Percentiles rank a stretch among this genome's conserved stretches.
phyloP scores from a whole-genome alignment of 306 rosid species.

The Ziziphus jujuba region DNA sequence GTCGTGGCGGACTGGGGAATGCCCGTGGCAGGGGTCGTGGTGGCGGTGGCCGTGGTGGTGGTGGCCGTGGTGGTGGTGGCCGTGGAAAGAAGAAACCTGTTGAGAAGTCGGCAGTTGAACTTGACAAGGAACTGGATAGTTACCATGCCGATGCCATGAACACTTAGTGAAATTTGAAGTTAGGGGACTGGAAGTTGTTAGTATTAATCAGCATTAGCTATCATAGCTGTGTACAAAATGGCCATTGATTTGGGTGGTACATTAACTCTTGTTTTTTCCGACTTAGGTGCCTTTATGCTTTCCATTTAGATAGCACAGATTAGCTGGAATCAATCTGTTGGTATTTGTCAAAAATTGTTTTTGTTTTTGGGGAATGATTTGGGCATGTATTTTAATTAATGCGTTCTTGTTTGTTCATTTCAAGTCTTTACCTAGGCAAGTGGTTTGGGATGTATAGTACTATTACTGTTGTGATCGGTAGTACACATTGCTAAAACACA shows the following conservation, averaged over 20 bases:
- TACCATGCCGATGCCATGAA: constrained; percentile 88
- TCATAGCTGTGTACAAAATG: constrained; percentile 53
- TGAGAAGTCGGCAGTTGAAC: constrained; percentile 81
- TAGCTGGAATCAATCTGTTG: no score
- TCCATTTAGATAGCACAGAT: not conserved
- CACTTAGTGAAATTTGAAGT: constrained; percentile 32
- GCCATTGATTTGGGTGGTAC: constrained; percentile 15
- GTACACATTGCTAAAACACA: no score
- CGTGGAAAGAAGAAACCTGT: constrained; percentile 56
- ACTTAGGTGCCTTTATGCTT: constrained; percentile 6
- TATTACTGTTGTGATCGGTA: no score
- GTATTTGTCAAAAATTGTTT: no score
- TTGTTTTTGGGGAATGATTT: no score
- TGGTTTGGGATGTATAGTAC: no score
- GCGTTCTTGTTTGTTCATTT: no score
- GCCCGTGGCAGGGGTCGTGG: constrained; percentile 4
- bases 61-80: constrained; percentile 39
- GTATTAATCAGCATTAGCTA: constrained; percentile 8
- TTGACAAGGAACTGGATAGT: constrained; percentile 78
- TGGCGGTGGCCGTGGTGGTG: constrained; percentile 35
- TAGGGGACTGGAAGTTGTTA: not conserved
- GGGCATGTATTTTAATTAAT: no score
- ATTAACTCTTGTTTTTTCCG: not conserved
- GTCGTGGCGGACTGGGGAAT: not conserved
- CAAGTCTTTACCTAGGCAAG: no score